Percentiles rank a stretch among this genome's conserved stretches.
These are phyloP conservation scores for Dactylellina cionopaga DNA, from an alignment of 2,329 filamentous ascomycete genomes.

Conservation along the genomic window DNA sequence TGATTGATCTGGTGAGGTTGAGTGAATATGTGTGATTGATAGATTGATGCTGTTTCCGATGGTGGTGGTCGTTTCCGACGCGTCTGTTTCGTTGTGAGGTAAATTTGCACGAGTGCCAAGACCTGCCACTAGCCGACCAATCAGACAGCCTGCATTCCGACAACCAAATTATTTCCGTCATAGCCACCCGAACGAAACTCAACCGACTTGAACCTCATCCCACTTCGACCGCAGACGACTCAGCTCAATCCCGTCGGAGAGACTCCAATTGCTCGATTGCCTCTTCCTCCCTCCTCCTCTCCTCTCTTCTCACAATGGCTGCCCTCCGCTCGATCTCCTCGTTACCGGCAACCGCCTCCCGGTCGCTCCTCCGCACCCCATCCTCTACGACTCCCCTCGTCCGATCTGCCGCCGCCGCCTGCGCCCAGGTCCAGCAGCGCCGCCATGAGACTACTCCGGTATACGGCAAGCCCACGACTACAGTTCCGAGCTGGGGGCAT, in stretches of 20 bases:
- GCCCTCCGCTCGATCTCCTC: slow-evolving; percentile 41
- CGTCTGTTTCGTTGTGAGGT: slow-evolving; percentile 21
- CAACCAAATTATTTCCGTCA: slow-evolving; percentile 52
- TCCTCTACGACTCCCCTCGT: slow-evolving; percentile 38
- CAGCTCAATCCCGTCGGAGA: slow-evolving; percentile 13
- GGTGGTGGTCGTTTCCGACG: slow-evolving; percentile 20
- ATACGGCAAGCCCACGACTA: slow-evolving; percentile 67
- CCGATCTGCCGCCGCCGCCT: slow-evolving; percentile 38
- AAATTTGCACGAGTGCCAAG: slow-evolving; percentile 51
- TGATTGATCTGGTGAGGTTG: slow-evolving; percentile 22
- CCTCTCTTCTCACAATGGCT: slow-evolving; percentile 41
- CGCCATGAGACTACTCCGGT: slow-evolving; percentile 60
- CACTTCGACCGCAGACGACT: slow-evolving; percentile 35
- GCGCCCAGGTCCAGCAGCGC: slow-evolving; percentile 44
- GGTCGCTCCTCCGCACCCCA: slow-evolving; percentile 50
- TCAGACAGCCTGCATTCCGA: slow-evolving; percentile 46
- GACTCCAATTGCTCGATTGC: slow-evolving; percentile 39
- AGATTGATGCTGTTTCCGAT: neutral
- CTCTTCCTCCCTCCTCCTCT: slow-evolving; percentile 12
- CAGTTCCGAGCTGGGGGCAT: slow-evolving; percentile 88
- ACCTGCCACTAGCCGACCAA: slow-evolving; percentile 28
- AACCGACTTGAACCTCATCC: slow-evolving; percentile 41
- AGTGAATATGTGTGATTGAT: neutral
- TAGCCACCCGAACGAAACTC: slow-evolving; percentile 24
- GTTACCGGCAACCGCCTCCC: slow-evolving; percentile 49